These are phyloP conservation scores for Podila verticillata DNA, from an alignment of 192 early-diverging fungal species.

Conservation along the genomic window DNA sequence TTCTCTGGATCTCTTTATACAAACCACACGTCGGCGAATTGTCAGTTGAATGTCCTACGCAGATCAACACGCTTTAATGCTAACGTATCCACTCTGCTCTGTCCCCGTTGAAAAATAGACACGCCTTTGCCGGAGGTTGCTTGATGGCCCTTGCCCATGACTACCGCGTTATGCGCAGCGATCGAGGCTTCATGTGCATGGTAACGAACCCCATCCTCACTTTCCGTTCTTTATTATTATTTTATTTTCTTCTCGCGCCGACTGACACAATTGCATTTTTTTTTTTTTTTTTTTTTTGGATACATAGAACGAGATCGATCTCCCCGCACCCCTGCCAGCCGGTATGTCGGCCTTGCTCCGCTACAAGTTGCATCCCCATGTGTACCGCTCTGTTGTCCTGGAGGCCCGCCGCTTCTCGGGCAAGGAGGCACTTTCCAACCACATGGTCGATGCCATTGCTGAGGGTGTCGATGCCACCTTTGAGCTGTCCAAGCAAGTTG, in stretches of 20 bases:
- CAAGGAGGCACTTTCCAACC: conserved; percentile 65
- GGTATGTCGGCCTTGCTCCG: conserved; percentile 77
- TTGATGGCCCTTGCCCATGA: conserved; percentile 68
- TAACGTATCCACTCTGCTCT: background rate
- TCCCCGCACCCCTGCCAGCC: conserved; percentile 69
- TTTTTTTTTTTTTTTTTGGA: no score
- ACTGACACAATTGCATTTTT: background rate
- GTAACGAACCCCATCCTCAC: conserved; percentile 22
- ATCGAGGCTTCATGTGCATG: conserved; percentile 81
- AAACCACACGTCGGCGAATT: no score
- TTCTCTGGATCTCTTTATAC: no score
- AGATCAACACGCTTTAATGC: background rate
- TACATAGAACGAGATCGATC: conserved; percentile 81
- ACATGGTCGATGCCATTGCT: conserved; percentile 69
- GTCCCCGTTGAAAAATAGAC: conserved; percentile 16
- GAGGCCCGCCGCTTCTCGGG: conserved; percentile 68
- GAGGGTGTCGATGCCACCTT: conserved; percentile 57
- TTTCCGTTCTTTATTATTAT: background rate
- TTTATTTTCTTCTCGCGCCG: background rate
- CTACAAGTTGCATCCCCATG: conserved; percentile 66
- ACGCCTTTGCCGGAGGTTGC: conserved; percentile 86
- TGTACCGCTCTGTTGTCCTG: conserved; percentile 72
- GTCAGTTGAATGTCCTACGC: no score
- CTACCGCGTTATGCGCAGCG: conserved; percentile 78
- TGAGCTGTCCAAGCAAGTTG: conserved; percentile 63